Evolutionary conservation across 2,329 filamentous ascomycete genomes (phyloP), one percentile per base, ranked within the genome.

Genomic region (Dryadomyces quercus-mongolicae): DNA sequence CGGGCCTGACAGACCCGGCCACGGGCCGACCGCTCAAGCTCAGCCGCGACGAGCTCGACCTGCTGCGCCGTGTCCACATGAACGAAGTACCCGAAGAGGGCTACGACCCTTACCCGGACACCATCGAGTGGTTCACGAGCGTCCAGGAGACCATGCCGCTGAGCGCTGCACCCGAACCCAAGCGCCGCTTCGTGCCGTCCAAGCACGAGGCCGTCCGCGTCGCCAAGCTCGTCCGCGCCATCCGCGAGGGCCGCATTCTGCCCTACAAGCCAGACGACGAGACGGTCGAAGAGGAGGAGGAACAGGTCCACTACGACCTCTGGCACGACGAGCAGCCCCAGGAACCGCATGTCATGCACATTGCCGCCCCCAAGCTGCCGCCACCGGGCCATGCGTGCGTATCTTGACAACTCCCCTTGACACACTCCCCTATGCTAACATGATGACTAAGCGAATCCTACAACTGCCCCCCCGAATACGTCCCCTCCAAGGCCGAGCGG

Each of bases 151-250:
- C 86, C 59, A 97, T 98, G 91, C 93, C 93, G 15, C 70, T 98
- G 55, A 96, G 89, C 66, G 85, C 91, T 48, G 93, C 93, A 0
- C 93, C 93, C 7, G 93, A 98, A 67, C 93, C 93, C 1, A 98
- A 98, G 73, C 81, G 93, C 59, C 84, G 93, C 62, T 98, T 97
- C 67, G 74, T 98, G 10, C 93, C 94, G 7, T 97, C 92, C 49
- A 97, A 96, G 70, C 89, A 98, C 68, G 93, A 98, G 70, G 86
- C 88, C 36, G 96, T 96, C 74, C 82, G 91, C 55, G 82, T 98
- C 52, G 95, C 96, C 82, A 97, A 98, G 73, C 83, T 98, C 63
- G 93, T 97, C 53, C 89, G 88, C 64, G 93, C 93, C 42, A 98
- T 98, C 62, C 84, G 86, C 60, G 92, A 97, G 70, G 93, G 94